Evolutionary conservation across 2,329 filamentous ascomycete genomes (phyloP).

Genomic region (Teratosphaeriaceae sp.): DNA sequence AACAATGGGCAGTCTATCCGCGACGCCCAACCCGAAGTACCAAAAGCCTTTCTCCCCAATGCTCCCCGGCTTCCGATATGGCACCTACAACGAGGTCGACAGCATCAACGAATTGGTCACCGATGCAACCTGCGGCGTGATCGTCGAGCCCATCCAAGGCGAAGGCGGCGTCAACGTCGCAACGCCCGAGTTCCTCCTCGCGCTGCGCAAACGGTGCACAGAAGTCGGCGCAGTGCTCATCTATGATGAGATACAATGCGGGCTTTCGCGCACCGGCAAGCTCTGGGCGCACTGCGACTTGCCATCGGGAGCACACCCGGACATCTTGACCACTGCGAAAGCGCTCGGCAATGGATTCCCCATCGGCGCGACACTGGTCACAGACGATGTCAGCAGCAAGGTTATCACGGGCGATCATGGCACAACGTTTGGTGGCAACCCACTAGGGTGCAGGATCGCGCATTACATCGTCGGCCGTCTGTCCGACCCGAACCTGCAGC

Average conservation of each 20-base stretch:
- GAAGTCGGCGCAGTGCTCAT: conserved; percentile 85
- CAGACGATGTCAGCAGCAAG: conserved; percentile 60
- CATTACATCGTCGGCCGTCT: conserved; percentile 79
- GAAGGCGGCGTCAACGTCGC: conserved; percentile 89
- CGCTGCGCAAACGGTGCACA: conserved; percentile 76
- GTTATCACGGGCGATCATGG: conserved; percentile 77
- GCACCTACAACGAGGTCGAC: conserved; percentile 73
- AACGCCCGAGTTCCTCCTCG: conserved; percentile 71
- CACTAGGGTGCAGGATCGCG: conserved; percentile 74
- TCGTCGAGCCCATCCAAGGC: conserved; percentile 95
- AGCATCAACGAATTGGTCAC: conserved; percentile 69
- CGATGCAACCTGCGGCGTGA: conserved; percentile 82
- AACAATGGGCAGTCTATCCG: conserved; percentile 92
- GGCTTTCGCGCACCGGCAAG: conserved; percentile 75
- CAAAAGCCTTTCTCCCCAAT: conserved; percentile 92
- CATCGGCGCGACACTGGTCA: conserved; percentile 73
- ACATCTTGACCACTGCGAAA: conserved; percentile 91
- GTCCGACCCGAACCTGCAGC: conserved; percentile 62
- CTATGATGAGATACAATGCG: conserved; percentile 97
- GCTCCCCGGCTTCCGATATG: conserved; percentile 87
- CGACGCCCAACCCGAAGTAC: conserved; percentile 96
- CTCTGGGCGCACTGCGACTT: conserved; percentile 80
- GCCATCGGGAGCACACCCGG: conserved; percentile 76
- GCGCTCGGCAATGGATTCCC: conserved; percentile 95
- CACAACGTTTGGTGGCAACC: conserved; percentile 91